Conservation (phyloP, 495 filamentous ascomycete species). For the Podospora pseudoanserina region DNA sequence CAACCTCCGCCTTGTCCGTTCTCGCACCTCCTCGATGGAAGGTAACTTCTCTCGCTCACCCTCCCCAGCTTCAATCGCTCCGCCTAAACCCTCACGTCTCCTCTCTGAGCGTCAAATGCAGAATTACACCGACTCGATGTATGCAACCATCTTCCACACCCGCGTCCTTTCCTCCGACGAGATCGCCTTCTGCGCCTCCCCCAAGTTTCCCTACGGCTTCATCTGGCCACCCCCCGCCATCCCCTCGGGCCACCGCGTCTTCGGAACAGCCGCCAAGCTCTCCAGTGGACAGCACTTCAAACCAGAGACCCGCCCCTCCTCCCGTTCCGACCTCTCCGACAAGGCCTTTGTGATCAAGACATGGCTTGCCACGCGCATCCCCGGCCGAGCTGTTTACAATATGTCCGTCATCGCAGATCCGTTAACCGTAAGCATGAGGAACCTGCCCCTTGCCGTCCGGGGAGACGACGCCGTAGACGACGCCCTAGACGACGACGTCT, state of each 20-base stretch:
- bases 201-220: slow-evolving; percentile 40
- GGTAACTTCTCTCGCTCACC: background rate
- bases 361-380: slow-evolving; percentile 57
- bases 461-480: background rate
- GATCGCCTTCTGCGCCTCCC: slow-evolving; percentile 14
- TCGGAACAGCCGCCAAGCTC: slow-evolving; percentile 13
- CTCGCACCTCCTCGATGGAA: background rate
- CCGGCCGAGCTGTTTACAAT: background rate
- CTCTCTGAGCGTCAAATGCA: slow-evolving; percentile 30
- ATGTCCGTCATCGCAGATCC: too few species aligned
- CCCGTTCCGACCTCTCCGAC: slow-evolving; percentile 54
- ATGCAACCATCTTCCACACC: slow-evolving; percentile 43
- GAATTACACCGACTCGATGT: slow-evolving; percentile 19
- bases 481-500: background rate
- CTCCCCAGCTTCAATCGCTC: background rate
- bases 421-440: too few species aligned
- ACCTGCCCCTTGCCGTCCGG: too few species aligned
- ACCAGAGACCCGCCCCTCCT: slow-evolving; percentile 38
- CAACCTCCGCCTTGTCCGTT: background rate
- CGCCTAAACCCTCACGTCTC: slow-evolving; percentile 22
- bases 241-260: slow-evolving; percentile 52
- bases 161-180: slow-evolving; percentile 37
- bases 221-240: slow-evolving; percentile 76
- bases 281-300: slow-evolving; percentile 34
- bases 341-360: slow-evolving; percentile 66